Conservation (phyloP, 2,329 filamentous ascomycete species). For the Teratosphaeria destructans region DNA sequence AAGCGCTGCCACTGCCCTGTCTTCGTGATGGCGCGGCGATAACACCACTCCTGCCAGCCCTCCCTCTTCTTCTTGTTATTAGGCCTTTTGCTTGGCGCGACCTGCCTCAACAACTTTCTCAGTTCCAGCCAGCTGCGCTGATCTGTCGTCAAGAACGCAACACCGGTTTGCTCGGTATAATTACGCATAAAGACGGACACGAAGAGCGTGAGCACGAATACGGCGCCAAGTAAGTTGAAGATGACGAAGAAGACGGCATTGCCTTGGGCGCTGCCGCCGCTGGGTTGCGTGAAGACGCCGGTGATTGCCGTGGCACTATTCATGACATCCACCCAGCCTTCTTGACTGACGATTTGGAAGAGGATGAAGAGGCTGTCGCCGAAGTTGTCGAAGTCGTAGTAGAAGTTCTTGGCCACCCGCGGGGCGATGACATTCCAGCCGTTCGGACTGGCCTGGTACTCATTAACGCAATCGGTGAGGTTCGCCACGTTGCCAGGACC, state of each 20-base stretch:
- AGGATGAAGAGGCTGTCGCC: slow-evolving; percentile 89
- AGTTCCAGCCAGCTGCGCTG: slow-evolving; percentile 95
- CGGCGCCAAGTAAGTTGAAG: slow-evolving; percentile 91
- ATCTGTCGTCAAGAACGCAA: slow-evolving; percentile 89
- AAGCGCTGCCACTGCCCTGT: slow-evolving; percentile 81
- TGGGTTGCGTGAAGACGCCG: slow-evolving; percentile 62
- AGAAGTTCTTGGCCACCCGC: slow-evolving; percentile 66
- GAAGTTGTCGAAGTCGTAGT: slow-evolving; percentile 90
- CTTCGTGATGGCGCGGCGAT: slow-evolving; percentile 87
- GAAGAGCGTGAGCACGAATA: slow-evolving; percentile 93
- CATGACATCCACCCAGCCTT: slow-evolving; percentile 94
- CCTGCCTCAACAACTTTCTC: slow-evolving; percentile 80
- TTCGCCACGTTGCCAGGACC: slow-evolving; percentile 39
- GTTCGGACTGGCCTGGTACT: slow-evolving; percentile 67
- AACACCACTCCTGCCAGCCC: slow-evolving; percentile 86
- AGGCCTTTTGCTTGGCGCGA: slow-evolving; percentile 88
- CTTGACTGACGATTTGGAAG: slow-evolving; percentile 97
- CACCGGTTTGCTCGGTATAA: slow-evolving; percentile 96
- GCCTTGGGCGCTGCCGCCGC: slow-evolving; percentile 57
- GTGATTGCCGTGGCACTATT: slow-evolving; percentile 74
- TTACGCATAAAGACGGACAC: slow-evolving; percentile 99
- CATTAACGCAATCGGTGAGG: slow-evolving; percentile 69
- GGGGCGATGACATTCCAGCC: slow-evolving; percentile 80
- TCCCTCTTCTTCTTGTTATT: slow-evolving; percentile 61
- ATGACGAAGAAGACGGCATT: slow-evolving; percentile 92